Base-by-base conservation (phyloP, 345 rosid species). In the Euphorbia peplus region DNA sequence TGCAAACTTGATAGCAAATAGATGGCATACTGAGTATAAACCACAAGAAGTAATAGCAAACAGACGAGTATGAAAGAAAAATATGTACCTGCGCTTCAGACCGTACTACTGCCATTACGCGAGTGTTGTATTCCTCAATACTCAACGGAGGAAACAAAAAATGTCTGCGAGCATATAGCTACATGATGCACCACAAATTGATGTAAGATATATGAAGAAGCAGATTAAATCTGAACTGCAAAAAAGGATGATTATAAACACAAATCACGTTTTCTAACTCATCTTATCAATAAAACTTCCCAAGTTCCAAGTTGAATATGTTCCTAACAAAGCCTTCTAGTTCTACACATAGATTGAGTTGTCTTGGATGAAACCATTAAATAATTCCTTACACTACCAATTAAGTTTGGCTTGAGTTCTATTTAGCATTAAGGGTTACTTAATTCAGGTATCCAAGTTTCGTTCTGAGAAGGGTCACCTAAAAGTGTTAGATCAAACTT, bases 141-240 rank as follows among this genome's bases (percentile, higher is more conserved):
- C 80, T 83, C 22, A 91, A 72, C 0, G 90, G 91, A 72, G 97
- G 99, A 72, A 82, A 89, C 74, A 91, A 76, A 79, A 93, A 93
- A 80, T 89, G 95, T 61, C 90, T 82, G 63, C 91, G 93, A 60
- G 95, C 95, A 80, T 87, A 91, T 41, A 91, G 75, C 93, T 93
- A 81, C 85, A 83, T 46, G 57, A 30, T 71, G 67, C 22, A 69
- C 51, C 63, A 78, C 70, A 71, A 41, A 68, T 13, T 15, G 32
- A 59, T 39, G 50, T 72, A 64, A 82, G 68, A 19, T 28, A 61
- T 18, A 12, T 2, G 12, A 16, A 12, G 63, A 67, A 5, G 42
- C 42, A 39, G 11, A 39, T 5, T 1, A 4, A 2, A 5, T 4
- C 42, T 39, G 42, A 39, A 39, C 5, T 5, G 42, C 8, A 39